These are phyloP conservation scores for Candida pseudoglaebosa DNA, from an alignment of 805 yeast species.

Conservation along the genomic window DNA sequence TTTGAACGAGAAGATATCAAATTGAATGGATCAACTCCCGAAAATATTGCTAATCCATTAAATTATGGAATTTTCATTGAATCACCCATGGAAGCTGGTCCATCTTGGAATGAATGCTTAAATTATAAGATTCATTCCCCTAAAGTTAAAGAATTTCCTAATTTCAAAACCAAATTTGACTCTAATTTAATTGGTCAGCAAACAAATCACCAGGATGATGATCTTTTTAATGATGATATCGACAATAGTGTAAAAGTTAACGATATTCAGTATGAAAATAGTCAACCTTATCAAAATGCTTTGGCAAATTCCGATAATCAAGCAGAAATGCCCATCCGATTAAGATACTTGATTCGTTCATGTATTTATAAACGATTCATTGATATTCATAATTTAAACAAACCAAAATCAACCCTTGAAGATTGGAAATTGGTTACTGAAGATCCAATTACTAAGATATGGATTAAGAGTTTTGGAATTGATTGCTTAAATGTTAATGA, in stretches of 20 bases:
- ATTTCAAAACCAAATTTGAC: conserved; percentile 34
- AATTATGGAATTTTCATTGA: conserved; percentile 26
- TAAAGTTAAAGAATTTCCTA: conserved; percentile 47
- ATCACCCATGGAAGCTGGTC: conserved; percentile 42
- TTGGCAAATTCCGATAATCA: conserved; percentile 21
- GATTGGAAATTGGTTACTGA: conserved; percentile 64
- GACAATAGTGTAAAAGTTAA: conserved; percentile 10
- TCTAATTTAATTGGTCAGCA: conserved; percentile 19
- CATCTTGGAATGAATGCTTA: conserved; percentile 47
- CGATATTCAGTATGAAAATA: conserved; percentile 28
- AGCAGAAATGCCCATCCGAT: conserved; percentile 50
- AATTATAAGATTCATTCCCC: conserved; percentile 47
- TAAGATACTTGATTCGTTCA: conserved; percentile 53
- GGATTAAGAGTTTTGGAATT: conserved; percentile 55
- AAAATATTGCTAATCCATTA: conserved; percentile 7
- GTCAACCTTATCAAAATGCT: conserved; percentile 21
- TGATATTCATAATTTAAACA: conserved; percentile 16
- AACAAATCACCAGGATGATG: not conserved
- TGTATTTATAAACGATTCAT: conserved; percentile 51
- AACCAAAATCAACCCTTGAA: conserved; percentile 11
- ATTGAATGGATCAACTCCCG: conserved; percentile 9
- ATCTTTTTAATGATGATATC: conserved; percentile 2
- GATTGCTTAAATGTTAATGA: conserved; percentile 49
- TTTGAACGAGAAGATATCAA: conserved; percentile 20
- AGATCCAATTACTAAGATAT: conserved; percentile 47